A percentile compares a stretch with the other conserved stretches of the same genome.
These are phyloP conservation scores for Aureobasidium sp. DNA, from an alignment of 2,329 filamentous ascomycete genomes.

Conservation along the genomic window DNA sequence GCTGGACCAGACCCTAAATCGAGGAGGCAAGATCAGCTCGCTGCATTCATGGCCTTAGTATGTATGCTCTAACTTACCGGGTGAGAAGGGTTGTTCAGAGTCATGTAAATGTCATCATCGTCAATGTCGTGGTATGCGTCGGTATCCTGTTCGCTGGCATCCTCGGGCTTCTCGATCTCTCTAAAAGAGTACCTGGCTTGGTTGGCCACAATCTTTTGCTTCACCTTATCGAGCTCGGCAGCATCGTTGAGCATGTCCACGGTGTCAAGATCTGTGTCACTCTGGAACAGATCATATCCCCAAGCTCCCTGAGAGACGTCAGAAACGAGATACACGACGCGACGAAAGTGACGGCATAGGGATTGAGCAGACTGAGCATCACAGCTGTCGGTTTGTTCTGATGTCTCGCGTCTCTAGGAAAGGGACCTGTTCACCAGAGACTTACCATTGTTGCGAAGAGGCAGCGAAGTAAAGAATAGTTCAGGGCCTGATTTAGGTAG, in stretches of 20 bases:
- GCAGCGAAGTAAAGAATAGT: background rate
- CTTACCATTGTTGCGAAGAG: background rate
- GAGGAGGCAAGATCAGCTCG: background rate
- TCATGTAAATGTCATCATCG: background rate
- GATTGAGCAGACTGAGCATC: background rate
- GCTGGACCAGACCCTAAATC: background rate
- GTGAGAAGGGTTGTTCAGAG: background rate
- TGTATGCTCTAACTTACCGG: background rate
- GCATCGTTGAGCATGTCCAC: background rate
- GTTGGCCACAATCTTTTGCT: background rate
- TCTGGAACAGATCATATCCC: background rate
- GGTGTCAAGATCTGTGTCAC: background rate
- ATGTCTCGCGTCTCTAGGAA: no score
- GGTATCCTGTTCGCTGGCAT: background rate
- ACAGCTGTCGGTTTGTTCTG: no score
- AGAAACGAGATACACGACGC: background rate
- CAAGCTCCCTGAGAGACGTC: background rate
- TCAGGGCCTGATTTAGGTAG: no score
- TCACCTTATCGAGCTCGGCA: background rate
- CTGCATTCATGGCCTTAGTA: background rate
- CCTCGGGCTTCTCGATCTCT: background rate
- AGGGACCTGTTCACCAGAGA: background rate
- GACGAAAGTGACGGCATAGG: background rate
- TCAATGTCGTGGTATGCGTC: background rate
- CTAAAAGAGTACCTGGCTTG: background rate